Conservation (phyloP, 1,139 yeast species). For the Suhomyces taliae region DNA sequence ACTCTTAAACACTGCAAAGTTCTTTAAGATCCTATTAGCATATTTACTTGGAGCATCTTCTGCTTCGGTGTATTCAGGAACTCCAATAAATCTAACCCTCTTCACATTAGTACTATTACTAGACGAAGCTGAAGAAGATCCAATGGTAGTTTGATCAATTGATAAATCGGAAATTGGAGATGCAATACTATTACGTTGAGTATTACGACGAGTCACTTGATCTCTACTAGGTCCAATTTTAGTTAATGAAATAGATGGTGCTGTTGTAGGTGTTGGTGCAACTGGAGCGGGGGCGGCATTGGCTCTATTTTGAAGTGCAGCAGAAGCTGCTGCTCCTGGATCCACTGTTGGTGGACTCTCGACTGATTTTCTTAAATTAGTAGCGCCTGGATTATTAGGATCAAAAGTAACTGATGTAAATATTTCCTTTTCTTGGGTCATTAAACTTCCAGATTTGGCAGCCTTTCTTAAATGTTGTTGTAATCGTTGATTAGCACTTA, state of each 20-base stretch:
- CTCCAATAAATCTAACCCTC: slow-evolving; percentile 54
- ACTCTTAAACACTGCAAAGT: slow-evolving; percentile 41
- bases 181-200: slow-evolving; percentile 31
- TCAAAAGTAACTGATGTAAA: slow-evolving; percentile 42
- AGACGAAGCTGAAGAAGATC: slow-evolving; percentile 14
- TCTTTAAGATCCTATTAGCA: slow-evolving; percentile 47
- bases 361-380: slow-evolving; percentile 24
- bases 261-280: background rate
- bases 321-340: slow-evolving; percentile 8
- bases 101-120: slow-evolving; percentile 22
- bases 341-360: slow-evolving; percentile 10
- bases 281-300: background rate
- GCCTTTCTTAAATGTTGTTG: slow-evolving; percentile 44
- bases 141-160: background rate
- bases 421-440: slow-evolving; percentile 41
- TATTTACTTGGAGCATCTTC: slow-evolving; percentile 58
- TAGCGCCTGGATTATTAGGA: slow-evolving; percentile 38
- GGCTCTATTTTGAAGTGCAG: background rate
- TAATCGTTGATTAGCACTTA: slow-evolving; percentile 43
- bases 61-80: slow-evolving; percentile 49
- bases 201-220: slow-evolving; percentile 35
- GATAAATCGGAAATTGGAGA: slow-evolving; percentile 10
- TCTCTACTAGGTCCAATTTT: slow-evolving; percentile 23
- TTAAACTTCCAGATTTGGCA: slow-evolving; percentile 38
- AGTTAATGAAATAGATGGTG: slow-evolving; percentile 2